phyloP scores from a whole-genome alignment of 352 stramenopile genomes.

The Phytophthora chlamydospora region DNA sequence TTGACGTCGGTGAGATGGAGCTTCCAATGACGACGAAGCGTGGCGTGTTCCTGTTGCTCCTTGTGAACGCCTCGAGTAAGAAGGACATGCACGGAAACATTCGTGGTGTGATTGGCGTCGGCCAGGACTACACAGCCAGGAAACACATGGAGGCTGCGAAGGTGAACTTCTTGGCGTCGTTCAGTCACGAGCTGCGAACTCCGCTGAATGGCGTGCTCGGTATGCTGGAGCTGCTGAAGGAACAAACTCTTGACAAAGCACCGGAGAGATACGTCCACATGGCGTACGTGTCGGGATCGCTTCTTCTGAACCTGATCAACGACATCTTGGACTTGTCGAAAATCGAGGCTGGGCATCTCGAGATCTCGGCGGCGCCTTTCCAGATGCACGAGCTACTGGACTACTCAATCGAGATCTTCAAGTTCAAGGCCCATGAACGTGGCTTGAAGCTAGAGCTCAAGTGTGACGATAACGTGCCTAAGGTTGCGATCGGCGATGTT shows the following conservation, averaged over 20 bases:
- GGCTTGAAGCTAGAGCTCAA: constrained; percentile 87
- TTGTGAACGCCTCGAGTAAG: constrained; percentile 87
- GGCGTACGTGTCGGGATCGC: constrained; percentile 82
- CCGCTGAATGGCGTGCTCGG: constrained; percentile 84
- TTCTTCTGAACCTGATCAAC: constrained; percentile 93
- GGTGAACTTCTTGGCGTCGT: constrained; percentile 88
- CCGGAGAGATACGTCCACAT: constrained; percentile 85
- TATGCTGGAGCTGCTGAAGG: constrained; percentile 84
- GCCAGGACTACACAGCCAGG: constrained; percentile 92
- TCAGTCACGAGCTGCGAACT: constrained; percentile 85
- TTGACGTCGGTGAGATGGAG: constrained; percentile 91
- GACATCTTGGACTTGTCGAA: constrained; percentile 94
- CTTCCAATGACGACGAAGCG: constrained; percentile 85
- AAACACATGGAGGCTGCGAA: constrained; percentile 89
- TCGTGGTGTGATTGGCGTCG: constrained; percentile 92
- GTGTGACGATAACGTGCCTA: constrained; percentile 65
- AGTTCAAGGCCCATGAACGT: constrained; percentile 86
- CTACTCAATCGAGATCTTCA: constrained; percentile 91
- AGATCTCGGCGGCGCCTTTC: constrained; percentile 88
- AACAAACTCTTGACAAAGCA: constrained; percentile 72
- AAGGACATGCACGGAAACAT: constrained; percentile 93
- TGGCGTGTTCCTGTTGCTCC: constrained; percentile 64
- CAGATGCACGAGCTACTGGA: constrained; percentile 83
- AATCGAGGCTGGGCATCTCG: constrained; percentile 92
- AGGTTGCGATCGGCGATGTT: constrained; percentile 79